Percentiles rank a stretch among this genome's conserved stretches.
Conservation (phyloP, 352 stramenopile genomes). For the Globisporangium parvum region DNA sequence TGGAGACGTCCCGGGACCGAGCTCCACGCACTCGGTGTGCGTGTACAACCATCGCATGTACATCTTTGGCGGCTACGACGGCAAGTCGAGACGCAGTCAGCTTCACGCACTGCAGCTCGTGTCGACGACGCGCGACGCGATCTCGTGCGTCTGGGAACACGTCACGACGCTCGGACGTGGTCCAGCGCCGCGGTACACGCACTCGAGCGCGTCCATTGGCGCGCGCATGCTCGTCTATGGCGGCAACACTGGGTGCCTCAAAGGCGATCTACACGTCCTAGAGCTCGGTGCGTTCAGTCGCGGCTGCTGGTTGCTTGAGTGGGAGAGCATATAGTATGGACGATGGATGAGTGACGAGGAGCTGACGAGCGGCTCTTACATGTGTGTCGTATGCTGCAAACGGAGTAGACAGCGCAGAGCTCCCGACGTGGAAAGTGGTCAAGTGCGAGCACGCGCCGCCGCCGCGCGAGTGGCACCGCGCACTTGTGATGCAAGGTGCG, state of each 20-base stretch:
- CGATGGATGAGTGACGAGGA: neutral
- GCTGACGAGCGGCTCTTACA: neutral
- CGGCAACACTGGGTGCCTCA: slow-evolving; percentile 52
- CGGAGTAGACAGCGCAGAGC: slow-evolving; percentile 17
- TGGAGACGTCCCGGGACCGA: slow-evolving; percentile 36
- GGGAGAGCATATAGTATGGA: neutral
- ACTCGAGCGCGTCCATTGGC: slow-evolving; percentile 39
- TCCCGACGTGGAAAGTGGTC: slow-evolving; percentile 41
- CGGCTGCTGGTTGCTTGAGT: neutral
- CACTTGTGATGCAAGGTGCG: slow-evolving; percentile 26
- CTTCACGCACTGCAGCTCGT: slow-evolving; percentile 41
- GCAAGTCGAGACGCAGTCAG: slow-evolving; percentile 42
- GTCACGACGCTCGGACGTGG: slow-evolving; percentile 28
- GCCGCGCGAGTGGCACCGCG: slow-evolving; percentile 49
- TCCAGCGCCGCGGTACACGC: slow-evolving; percentile 43
- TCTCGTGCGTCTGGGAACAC: slow-evolving; percentile 37
- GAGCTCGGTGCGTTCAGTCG: slow-evolving; percentile 25
- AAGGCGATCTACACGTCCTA: slow-evolving; percentile 46
- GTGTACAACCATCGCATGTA: slow-evolving; percentile 45
- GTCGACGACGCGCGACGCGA: slow-evolving; percentile 19
- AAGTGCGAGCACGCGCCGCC: slow-evolving; percentile 32
- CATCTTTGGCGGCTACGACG: slow-evolving; percentile 59
- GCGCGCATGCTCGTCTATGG: slow-evolving; percentile 48
- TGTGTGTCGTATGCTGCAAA: neutral
- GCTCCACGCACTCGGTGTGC: slow-evolving; percentile 50